A percentile compares a stretch with the other conserved stretches of the same genome.
Conservation (phyloP, 495 filamentous ascomycete species). For the Usnea hakonensis region DNA sequence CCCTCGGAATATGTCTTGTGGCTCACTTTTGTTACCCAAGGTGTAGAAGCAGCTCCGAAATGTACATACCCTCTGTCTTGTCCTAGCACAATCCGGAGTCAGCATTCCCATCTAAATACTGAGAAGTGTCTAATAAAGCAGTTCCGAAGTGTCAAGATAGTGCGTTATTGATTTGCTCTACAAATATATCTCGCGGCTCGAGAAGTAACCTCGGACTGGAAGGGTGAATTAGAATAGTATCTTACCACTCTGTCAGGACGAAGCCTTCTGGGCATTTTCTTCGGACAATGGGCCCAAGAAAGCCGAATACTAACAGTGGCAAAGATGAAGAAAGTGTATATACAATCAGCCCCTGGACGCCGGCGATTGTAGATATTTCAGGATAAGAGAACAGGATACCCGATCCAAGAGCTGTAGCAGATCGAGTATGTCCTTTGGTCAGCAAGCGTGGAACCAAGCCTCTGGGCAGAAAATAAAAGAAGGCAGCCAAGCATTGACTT, state of each 20-base stretch:
- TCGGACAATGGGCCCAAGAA: conserved; percentile 63
- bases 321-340: conserved; percentile 62
- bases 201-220: too few relatives aligned
- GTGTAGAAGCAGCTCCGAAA: not conserved
- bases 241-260: conserved; percentile 73
- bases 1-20: not conserved
- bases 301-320: conserved; percentile 60
- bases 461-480: conserved; percentile 37
- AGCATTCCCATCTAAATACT: too few relatives aligned
- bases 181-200: too few relatives aligned
- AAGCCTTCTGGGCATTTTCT: conserved; percentile 69
- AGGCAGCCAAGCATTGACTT: conserved; percentile 95
- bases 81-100: too few relatives aligned
- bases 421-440: conserved; percentile 27
- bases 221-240: too few relatives aligned
- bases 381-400: conserved; percentile 72
- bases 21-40: too few relatives aligned
- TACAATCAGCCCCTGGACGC: conserved; percentile 63
- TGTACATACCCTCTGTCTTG: conserved; percentile 44
- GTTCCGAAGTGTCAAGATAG: too few relatives aligned
- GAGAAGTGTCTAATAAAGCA: too few relatives aligned
- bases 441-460: conserved; percentile 18
- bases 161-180: too few relatives aligned
- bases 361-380: conserved; percentile 68
- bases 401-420: conserved; percentile 59